Evolutionary conservation across 1,139 yeast genomes (phyloP).

Genomic region (Wickerhamiella infanticola): DNA sequence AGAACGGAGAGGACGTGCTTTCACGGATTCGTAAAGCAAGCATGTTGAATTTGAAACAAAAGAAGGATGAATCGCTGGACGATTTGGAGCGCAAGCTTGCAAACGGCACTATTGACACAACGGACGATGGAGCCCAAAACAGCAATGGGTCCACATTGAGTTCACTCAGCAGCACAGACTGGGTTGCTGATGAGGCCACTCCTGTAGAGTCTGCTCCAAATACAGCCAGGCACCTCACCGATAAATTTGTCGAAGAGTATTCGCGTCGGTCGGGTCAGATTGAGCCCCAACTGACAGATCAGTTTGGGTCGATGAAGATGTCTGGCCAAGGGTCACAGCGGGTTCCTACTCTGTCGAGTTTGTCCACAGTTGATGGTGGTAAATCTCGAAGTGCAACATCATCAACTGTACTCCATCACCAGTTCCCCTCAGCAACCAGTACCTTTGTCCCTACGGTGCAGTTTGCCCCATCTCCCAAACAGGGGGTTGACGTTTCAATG

Average conservation of each 20-base stretch:
- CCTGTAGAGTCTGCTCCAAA: background rate
- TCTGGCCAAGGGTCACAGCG: background rate
- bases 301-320: background rate
- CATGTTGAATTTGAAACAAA: slow-evolving; percentile 2
- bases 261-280: background rate
- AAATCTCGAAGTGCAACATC: background rate
- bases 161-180: slow-evolving; percentile 1
- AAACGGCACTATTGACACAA: slow-evolving; percentile 1
- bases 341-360: background rate
- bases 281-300: background rate
- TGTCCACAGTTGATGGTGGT: background rate
- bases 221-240: background rate
- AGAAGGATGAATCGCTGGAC: slow-evolving; percentile 5
- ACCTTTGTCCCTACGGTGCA: background rate
- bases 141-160: slow-evolving; percentile 7
- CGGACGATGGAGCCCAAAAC: background rate
- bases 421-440: background rate
- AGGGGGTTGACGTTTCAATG: background rate
- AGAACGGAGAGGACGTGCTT: slow-evolving; percentile 6
- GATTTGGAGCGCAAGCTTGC: slow-evolving; percentile 6
- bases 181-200: background rate
- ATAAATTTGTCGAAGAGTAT: background rate
- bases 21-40: slow-evolving; percentile 6
- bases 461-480: background rate
- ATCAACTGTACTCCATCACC: background rate